phyloP scores from a whole-genome alignment of 768 basidiomycete species.

The Suillus hirtellus region DNA sequence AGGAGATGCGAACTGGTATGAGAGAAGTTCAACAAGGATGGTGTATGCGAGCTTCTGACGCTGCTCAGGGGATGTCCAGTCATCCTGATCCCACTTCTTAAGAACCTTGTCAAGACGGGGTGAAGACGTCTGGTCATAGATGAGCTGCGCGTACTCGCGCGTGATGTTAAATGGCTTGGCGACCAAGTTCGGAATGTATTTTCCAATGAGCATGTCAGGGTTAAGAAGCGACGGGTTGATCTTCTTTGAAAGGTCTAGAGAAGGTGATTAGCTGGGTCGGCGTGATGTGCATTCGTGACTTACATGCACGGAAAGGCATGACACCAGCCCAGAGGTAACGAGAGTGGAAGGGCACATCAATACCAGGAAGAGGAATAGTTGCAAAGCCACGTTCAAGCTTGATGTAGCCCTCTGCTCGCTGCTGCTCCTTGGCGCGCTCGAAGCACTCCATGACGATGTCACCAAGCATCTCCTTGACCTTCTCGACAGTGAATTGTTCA shows the following conservation, averaged over 20 bases:
- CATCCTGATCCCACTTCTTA: conserved; percentile 88
- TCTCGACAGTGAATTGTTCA: conserved; percentile 84
- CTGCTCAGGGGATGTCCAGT: conserved; percentile 78
- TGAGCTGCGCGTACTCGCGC: conserved; percentile 87
- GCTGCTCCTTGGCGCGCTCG: conserved; percentile 73
- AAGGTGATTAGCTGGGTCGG: neutral
- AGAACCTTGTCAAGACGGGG: conserved; percentile 95
- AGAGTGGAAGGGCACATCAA: conserved; percentile 99
- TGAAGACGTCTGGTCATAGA: conserved; percentile 96
- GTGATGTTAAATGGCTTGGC: conserved; percentile 84
- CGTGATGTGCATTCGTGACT: conserved; percentile 33
- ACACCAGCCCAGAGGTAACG: conserved; percentile 99
- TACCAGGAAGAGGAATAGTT: conserved; percentile 92
- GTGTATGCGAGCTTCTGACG: conserved; percentile 94
- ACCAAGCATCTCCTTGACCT: conserved; percentile 93
- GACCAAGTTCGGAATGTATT: conserved; percentile 97
- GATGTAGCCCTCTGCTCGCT: conserved; percentile 84
- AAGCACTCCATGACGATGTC: conserved; percentile 88
- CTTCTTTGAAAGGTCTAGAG: conserved; percentile 91
- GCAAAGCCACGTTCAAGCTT: conserved; percentile 96
- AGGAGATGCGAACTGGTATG: conserved; percentile 98
- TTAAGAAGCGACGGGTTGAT: conserved; percentile 90
- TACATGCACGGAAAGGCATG: conserved; percentile 94
- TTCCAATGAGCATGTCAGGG: conserved; percentile 91
- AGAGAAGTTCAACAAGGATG: conserved; percentile 94